Percentiles rank a stretch among this genome's conserved stretches.
phyloP scores from a whole-genome alignment of 257 asterid species.

The Ilex aquifolium region DNA sequence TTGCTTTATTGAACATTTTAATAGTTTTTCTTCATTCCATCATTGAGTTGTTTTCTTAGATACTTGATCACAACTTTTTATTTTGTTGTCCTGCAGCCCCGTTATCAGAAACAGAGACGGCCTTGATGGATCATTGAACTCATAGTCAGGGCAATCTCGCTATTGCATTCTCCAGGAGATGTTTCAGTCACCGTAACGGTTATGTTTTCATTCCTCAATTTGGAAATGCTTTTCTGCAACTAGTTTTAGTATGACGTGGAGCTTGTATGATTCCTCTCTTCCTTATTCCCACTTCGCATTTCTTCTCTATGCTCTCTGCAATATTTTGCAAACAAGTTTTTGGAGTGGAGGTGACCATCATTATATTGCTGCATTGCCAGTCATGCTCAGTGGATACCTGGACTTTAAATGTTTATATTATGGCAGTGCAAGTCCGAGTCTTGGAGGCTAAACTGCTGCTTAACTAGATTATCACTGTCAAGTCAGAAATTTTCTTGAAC shows the following conservation, averaged over 20 bases:
- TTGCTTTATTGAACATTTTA: not conserved
- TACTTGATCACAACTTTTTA: slow-evolving; percentile 19
- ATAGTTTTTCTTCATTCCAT: not conserved
- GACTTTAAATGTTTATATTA: slow-evolving; percentile 4
- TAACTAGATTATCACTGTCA: not conserved
- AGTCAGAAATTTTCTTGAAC: not conserved
- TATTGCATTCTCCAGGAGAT: slow-evolving; percentile 24
- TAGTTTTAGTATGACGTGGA: slow-evolving; percentile 2
- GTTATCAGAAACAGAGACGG: slow-evolving; percentile 88
- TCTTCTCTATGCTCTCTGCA: slow-evolving; percentile 10
- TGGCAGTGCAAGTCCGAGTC: slow-evolving; percentile 3
- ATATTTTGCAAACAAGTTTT: not conserved
- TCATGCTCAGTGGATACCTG: not conserved
- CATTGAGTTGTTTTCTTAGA: slow-evolving; percentile 5
- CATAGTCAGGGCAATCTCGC: slow-evolving; percentile 19
- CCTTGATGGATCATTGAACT: slow-evolving; percentile 78
- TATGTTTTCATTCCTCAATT: slow-evolving; percentile 12
- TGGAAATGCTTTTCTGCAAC: slow-evolving; percentile 9
- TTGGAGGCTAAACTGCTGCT: slow-evolving; percentile 3
- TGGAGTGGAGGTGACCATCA: no score
- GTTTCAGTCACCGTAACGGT: slow-evolving; percentile 7
- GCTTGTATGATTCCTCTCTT: slow-evolving; percentile 13
- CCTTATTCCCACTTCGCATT: slow-evolving; percentile 3
- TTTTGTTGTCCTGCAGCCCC: slow-evolving; percentile 66
- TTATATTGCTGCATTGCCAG: no score